These are phyloP conservation scores for Dentipellis sp. DNA, from an alignment of 768 basidiomycete genomes.

Conservation along the genomic window DNA sequence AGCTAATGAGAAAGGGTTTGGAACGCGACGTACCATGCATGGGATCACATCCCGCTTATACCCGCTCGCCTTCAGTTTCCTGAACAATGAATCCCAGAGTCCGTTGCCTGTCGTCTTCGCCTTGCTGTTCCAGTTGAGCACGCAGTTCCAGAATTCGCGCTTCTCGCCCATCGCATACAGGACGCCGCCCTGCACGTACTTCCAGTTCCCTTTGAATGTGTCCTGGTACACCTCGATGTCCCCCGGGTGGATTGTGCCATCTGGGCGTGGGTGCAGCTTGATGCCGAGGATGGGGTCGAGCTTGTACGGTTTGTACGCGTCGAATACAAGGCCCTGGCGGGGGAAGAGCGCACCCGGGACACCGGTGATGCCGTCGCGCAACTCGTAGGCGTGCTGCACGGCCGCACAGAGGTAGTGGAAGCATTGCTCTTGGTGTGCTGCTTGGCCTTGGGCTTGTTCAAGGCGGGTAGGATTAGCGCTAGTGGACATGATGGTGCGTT, in stretches of 20 bases:
- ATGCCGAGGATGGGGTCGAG: slow-evolving; percentile 8
- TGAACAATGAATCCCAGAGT: too few species aligned
- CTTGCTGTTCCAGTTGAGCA: slow-evolving; percentile 11
- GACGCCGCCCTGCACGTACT: slow-evolving; percentile 11
- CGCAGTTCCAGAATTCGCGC: slow-evolving; percentile 12
- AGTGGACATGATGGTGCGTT: too few species aligned
- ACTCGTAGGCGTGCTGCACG: too few species aligned
- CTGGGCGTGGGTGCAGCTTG: slow-evolving; percentile 10
- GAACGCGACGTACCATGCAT: too few species aligned
- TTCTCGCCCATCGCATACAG: slow-evolving; percentile 3
- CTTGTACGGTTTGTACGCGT: not conserved
- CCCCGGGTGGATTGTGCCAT: slow-evolving; percentile 7
- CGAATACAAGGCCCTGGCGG: not conserved
- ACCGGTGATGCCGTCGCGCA: not conserved
- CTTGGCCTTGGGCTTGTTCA: too few species aligned
- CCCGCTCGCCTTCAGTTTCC: too few species aligned
- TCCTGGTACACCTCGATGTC: slow-evolving; percentile 2
- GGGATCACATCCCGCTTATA: too few species aligned
- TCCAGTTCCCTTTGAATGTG: slow-evolving; percentile 5
- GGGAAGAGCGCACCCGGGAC: not conserved
- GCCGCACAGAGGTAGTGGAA: too few species aligned
- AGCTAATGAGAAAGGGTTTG: too few species aligned
- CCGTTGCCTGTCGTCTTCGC: too few species aligned
- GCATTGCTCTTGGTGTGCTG: too few species aligned
- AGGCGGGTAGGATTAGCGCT: too few species aligned